These are phyloP conservation scores for Otatea glauca DNA, from an alignment of 176 grass and related monocot species.

Conservation along the genomic window DNA sequence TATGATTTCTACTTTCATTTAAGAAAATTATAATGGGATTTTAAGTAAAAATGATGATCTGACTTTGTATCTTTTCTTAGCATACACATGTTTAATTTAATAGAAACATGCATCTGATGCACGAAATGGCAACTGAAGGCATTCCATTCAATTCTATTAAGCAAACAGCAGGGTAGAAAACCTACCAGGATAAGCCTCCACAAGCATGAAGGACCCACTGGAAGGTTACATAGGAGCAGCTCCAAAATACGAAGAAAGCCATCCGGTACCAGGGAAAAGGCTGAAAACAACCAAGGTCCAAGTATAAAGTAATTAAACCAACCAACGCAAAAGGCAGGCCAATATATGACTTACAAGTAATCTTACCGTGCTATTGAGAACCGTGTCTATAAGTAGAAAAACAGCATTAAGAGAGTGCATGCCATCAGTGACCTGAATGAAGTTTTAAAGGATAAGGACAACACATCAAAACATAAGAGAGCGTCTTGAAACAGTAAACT, in stretches of 20 bases:
- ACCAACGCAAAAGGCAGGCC: neutral
- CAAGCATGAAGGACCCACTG: constrained; percentile 84
- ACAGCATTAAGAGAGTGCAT: constrained; percentile 85
- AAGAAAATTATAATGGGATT: neutral
- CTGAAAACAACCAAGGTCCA: constrained; percentile 52
- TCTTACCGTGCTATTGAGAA: constrained; percentile 86
- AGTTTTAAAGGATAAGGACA: neutral
- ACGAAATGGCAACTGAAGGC: constrained; percentile 26
- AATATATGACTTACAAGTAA: constrained; percentile 14
- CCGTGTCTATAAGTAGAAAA: constrained; percentile 78
- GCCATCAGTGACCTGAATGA: constrained; percentile 66
- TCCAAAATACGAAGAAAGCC: constrained; percentile 91
- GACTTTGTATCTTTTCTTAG: neutral
- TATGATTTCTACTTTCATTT: neutral
- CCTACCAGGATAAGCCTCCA: constrained; percentile 70
- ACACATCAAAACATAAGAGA: constrained; percentile 8
- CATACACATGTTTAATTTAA: constrained; percentile 3
- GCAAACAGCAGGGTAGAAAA: constrained; percentile 21
- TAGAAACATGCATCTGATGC: neutral
- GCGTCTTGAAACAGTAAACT: constrained; percentile 16
- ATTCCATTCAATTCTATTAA: constrained; percentile 14
- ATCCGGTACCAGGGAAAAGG: constrained; percentile 88
- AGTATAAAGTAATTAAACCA: constrained; percentile 32
- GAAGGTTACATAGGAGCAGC: constrained; percentile 77
- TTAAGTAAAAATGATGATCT: neutral